Conservation (phyloP, 495 filamentous ascomycete species). For the Astrocystis sublimbata region DNA sequence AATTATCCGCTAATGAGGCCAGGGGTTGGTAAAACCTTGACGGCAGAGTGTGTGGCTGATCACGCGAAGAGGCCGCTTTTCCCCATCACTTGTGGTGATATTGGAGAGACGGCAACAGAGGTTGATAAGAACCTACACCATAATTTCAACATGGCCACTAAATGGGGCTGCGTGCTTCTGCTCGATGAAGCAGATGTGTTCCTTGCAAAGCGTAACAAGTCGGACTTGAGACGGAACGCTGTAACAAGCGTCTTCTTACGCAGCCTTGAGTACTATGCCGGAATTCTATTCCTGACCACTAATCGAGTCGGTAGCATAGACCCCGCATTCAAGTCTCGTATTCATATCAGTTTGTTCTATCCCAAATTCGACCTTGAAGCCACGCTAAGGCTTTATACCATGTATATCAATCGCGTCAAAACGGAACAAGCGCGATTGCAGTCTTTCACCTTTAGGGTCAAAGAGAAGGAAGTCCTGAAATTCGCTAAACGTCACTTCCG, state of each 20-base stretch:
- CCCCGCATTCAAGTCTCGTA: conserved; percentile 51
- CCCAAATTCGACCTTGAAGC: conserved; percentile 34
- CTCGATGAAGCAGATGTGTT: conserved; percentile 63
- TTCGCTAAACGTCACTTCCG: conserved; percentile 19
- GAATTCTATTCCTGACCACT: conserved; percentile 55
- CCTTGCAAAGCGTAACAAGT: conserved; percentile 43
- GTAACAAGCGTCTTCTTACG: conserved; percentile 38
- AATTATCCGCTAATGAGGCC: background rate
- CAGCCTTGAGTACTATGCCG: conserved; percentile 54
- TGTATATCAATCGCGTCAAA: conserved; percentile 32
- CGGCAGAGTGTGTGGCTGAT: conserved; percentile 28
- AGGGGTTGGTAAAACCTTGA: conserved; percentile 29
- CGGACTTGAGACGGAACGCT: conserved; percentile 50
- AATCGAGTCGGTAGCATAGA: conserved; percentile 55
- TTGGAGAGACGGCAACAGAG: conserved; percentile 17
- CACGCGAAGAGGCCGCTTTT: conserved; percentile 30
- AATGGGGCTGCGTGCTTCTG: conserved; percentile 54
- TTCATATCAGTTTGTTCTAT: conserved; percentile 51
- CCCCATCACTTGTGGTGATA: conserved; percentile 33
- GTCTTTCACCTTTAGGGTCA: conserved; percentile 19
- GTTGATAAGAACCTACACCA: conserved; percentile 46
- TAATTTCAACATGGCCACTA: conserved; percentile 42
- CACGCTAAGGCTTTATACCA: conserved; percentile 37
- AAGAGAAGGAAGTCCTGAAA: conserved; percentile 16
- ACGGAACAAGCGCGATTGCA: conserved; percentile 14